Base-by-base conservation (phyloP, 2,329 filamentous ascomycete genomes). In the Claviceps digitariae region DNA sequence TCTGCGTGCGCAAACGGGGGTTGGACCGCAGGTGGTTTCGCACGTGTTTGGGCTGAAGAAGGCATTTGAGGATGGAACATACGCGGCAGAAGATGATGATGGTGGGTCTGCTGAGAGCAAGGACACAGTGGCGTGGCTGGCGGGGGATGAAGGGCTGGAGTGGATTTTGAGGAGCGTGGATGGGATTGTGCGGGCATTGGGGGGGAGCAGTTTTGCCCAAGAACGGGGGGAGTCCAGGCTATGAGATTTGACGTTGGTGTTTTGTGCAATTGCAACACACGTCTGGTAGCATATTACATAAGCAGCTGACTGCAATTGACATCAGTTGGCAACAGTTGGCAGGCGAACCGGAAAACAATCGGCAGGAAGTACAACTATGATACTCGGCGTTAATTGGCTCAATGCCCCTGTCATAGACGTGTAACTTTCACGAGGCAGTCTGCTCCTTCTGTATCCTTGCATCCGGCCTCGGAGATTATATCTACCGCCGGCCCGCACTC, bases 11-110 rank as follows among this genome's bases (percentile, higher is more conserved):
- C 88, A 93, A 73, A 86, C 84, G 10, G 88, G 88, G 0, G 88
- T 93, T 0, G 88, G 82, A 0, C 88, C 87, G 1, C 88, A 93
- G 72, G 86, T 94, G 13, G 69, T 86, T 20, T 88, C 83, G 59
- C 88, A 94, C 67, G 75, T 93, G 0, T 91, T 90, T 69, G 88
- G 88, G 0, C 64, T 94, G 67, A 70, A 85, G 55, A 93, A 93
- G 72, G 86, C 81, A 1, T 74, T 85, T 51, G 81, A 86, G 57
- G 83, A 89, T 65, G 86, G 83, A 1, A 73, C 71, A 21, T 76
- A 75, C 68, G 61, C 60, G 58, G 59, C 57, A 17, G 20, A 15
- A 5, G 41, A 44, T 10, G 44, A 46, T n/a, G 27, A 8, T 10
- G 68, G 68, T 36, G 61, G 58, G 8, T 23, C 66, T 44, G 62